Conservation (phyloP, 2,329 filamentous ascomycete genomes). For the Pseudogymnoascus sp. region DNA sequence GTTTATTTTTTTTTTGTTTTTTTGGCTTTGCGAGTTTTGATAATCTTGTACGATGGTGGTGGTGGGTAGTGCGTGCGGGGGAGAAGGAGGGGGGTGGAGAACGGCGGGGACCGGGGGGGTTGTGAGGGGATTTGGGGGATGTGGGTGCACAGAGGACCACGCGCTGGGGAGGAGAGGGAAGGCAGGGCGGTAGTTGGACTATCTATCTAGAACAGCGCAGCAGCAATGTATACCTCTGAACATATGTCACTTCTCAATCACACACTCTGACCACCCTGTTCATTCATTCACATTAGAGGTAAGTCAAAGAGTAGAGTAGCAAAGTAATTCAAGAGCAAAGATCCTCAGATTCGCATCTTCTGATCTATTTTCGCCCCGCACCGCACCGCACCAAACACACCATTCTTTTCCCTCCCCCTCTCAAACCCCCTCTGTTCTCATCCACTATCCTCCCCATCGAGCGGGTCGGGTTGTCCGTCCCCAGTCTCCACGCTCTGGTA, state of each 20-base stretch:
- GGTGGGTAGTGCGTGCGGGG: not conserved
- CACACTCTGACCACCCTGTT: not conserved
- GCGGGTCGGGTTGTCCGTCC: no score
- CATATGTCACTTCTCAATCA: not conserved
- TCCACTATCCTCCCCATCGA: not conserved
- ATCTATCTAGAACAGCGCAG: not conserved
- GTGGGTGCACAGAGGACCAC: not conserved
- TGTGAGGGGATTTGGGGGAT: not conserved
- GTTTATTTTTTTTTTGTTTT: not conserved
- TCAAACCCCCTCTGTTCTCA: not conserved
- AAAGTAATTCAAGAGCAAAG: not conserved
- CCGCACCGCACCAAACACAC: not conserved
- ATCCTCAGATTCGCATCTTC: conserved; percentile 3
- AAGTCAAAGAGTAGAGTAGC: not conserved
- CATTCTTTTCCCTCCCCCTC: not conserved
- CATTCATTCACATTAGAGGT: not conserved
- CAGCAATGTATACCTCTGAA: conserved; percentile 3
- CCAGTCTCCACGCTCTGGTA: not conserved
- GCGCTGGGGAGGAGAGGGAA: not conserved
- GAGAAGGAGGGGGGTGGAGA: not conserved
- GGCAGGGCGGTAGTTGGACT: not conserved
- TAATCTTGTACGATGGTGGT: conserved; percentile 3
- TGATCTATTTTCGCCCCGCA: not conserved
- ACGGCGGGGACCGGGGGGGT: not conserved
- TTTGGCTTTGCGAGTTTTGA: not conserved